Percentiles rank a stretch among this genome's conserved stretches.
Conservation (phyloP, 352 stramenopile species). For the Aphanomyces invadans region DNA sequence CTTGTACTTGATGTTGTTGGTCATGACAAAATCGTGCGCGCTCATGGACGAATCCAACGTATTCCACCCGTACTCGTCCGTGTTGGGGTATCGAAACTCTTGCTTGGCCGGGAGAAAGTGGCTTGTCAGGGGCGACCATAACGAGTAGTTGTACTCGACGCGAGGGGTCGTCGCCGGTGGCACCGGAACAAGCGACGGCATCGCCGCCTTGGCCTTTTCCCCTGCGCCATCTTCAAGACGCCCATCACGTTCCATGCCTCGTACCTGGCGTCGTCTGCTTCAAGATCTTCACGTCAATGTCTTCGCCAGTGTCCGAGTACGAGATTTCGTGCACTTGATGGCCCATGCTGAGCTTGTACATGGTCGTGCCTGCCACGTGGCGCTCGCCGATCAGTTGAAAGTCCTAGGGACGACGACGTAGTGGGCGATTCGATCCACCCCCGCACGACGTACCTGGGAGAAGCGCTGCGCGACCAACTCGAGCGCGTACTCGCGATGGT, state of each 20-base stretch:
- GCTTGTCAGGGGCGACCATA: conserved; percentile 23
- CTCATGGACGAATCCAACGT: conserved; percentile 23
- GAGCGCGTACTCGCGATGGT: conserved; percentile 55
- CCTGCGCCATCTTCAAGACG: too few relatives aligned
- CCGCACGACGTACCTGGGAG: conserved; percentile 30
- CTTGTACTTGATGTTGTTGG: conserved; percentile 26
- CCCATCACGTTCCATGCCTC: too few relatives aligned
- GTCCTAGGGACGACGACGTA: not conserved
- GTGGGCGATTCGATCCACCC: too few relatives aligned
- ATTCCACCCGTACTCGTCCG: conserved; percentile 23
- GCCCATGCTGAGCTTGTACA: conserved; percentile 29
- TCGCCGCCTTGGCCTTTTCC: too few relatives aligned
- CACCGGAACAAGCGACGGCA: not conserved
- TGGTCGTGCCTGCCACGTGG: conserved; percentile 3
- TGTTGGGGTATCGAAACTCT: conserved; percentile 22
- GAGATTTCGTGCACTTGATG: conserved; percentile 26
- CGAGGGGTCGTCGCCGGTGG: not conserved
- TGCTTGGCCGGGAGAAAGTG: conserved; percentile 20
- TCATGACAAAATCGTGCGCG: conserved; percentile 23
- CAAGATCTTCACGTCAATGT: conserved; percentile 26
- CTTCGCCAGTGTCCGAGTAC: conserved; percentile 20
- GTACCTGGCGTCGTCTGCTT: conserved; percentile 17
- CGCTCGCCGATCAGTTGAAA: conserved; percentile 21
- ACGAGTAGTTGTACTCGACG: conserved; percentile 18
- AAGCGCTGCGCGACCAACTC: conserved; percentile 79